Percentiles rank a stretch among this genome's conserved stretches.
These are phyloP conservation scores for Glarea lozoyensis DNA, from an alignment of 495 filamentous ascomycete genomes.

Conservation along the genomic window DNA sequence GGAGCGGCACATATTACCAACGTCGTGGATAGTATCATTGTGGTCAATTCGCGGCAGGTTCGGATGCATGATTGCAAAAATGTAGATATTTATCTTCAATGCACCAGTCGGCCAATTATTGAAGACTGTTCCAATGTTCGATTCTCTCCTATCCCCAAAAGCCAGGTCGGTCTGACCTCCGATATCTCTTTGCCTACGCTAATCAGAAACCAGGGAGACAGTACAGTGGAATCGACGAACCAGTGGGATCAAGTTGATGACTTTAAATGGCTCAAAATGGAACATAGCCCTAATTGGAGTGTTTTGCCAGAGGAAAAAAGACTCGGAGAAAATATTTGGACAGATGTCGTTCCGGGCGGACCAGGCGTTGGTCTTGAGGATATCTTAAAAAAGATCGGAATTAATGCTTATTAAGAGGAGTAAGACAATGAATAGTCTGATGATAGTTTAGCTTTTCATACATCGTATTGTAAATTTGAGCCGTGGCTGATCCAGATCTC, in stretches of 20 bases:
- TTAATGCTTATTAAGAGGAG: too few species aligned
- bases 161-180: slow-evolving; percentile 47
- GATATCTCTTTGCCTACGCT: not conserved
- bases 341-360: slow-evolving; percentile 54
- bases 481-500: too few species aligned
- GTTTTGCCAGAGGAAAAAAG: slow-evolving; percentile 52
- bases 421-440: too few species aligned
- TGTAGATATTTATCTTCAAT: slow-evolving; percentile 75
- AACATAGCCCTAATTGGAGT: slow-evolving; percentile 83
- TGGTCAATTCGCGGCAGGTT: slow-evolving; percentile 73
- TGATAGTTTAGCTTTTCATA: too few species aligned
- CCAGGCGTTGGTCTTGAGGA: slow-evolving; percentile 55
- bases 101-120: slow-evolving; percentile 80
- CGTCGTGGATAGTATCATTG: slow-evolving; percentile 62
- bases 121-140: slow-evolving; percentile 74
- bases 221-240: slow-evolving; percentile 36
- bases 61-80: slow-evolving; percentile 80
- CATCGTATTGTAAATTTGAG: too few species aligned
- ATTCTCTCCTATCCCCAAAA: slow-evolving; percentile 65
- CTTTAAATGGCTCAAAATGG: slow-evolving; percentile 91
- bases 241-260: slow-evolving; percentile 88
- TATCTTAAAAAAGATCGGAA: slow-evolving; percentile 52
- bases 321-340: slow-evolving; percentile 59
- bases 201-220: slow-evolving; percentile 9
- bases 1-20: slow-evolving; percentile 77